Evolutionary conservation across 2,329 filamentous ascomycete species (phyloP), one percentile per base, ranked within the genome.

Genomic region (Coniella vitis): DNA sequence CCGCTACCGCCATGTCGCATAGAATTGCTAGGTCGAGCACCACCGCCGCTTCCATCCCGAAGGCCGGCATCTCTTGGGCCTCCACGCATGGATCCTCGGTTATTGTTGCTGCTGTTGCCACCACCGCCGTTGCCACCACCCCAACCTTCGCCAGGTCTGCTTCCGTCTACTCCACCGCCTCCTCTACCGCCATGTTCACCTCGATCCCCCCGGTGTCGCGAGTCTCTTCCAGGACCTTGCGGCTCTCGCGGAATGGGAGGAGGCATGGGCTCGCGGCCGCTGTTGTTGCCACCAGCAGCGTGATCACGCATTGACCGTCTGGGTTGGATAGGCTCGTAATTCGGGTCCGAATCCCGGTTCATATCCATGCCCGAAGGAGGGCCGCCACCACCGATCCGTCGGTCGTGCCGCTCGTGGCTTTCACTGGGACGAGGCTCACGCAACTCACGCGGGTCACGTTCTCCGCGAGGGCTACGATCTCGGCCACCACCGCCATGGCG

Each of bases 401-500:
- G 61, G 14, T 76, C 72, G 22, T 72, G 65, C 49, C 72, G 65
- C 38, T 75, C 71, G 25, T 67, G 64, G 36, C 66, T 62, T 22
- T 61, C 61, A 7, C 61, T 64, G 12, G 57, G 58, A 19, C 62
- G 52, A 9, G 43, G 46, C 57, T 45, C 25, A 10, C 25, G 25
- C 25, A 29, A 5, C 10, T 29, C 62, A 53, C 62, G 63, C 21
- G 60, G 53, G 14, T 74, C 70, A 20, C 71, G 65, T 9, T 77
- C 74, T 34, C 74, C 69, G 12, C 68, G 68, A 5, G 65, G 59
- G 51, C 68, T 76, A 19, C 71, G 68, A 43, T 78, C 75, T 35
- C 73, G 70, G 52, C 75, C 78, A 55, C 63, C 25, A 52, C 75
- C 78, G 55, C 63, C 69, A 22, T 74, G 71, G n/a, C 73, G 69